phyloP scores from a whole-genome alignment of 768 basidiomycete genomes.

The Inosperma sp. region DNA sequence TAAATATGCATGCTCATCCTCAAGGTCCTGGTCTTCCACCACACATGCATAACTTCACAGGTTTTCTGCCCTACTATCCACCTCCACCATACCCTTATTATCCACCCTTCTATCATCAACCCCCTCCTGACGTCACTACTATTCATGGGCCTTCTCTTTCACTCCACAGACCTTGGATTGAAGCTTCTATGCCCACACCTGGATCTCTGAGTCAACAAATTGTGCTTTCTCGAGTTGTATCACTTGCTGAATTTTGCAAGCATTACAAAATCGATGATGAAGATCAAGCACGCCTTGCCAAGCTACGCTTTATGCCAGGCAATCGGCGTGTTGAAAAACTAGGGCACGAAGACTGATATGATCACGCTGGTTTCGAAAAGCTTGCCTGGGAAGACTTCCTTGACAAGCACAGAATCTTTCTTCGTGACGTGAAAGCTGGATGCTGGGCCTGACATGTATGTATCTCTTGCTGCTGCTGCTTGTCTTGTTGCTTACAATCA shows the following conservation, averaged over 20 bases:
- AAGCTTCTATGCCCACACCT: background rate
- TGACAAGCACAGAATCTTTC: background rate
- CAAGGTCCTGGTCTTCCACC: background rate
- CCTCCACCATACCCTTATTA: no score
- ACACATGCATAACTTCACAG: no score
- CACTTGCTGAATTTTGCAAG: slow-evolving; percentile 9
- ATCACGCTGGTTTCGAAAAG: slow-evolving; percentile 9
- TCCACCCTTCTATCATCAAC: no score
- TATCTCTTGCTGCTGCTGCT: background rate
- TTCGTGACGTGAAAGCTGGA: slow-evolving; percentile 7
- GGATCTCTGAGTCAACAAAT: background rate
- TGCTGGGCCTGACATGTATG: background rate
- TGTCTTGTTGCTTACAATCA: no score
- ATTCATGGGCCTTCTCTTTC: no score
- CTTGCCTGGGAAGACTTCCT: slow-evolving; percentile 10
- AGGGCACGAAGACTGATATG: slow-evolving; percentile 8
- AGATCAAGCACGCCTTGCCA: slow-evolving; percentile 5
- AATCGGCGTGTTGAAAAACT: slow-evolving; percentile 9
- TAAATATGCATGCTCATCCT: background rate
- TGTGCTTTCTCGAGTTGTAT: background rate
- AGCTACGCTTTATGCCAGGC: slow-evolving; percentile 11
- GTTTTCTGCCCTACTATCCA: no score
- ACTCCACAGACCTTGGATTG: background rate
- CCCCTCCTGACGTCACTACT: no score
- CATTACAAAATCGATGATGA: slow-evolving; percentile 2